Percentiles rank a stretch among this genome's conserved stretches.
These are phyloP conservation scores for Abelmoschus esculentus DNA, from an alignment of 345 rosid genomes.

Conservation along the genomic window DNA sequence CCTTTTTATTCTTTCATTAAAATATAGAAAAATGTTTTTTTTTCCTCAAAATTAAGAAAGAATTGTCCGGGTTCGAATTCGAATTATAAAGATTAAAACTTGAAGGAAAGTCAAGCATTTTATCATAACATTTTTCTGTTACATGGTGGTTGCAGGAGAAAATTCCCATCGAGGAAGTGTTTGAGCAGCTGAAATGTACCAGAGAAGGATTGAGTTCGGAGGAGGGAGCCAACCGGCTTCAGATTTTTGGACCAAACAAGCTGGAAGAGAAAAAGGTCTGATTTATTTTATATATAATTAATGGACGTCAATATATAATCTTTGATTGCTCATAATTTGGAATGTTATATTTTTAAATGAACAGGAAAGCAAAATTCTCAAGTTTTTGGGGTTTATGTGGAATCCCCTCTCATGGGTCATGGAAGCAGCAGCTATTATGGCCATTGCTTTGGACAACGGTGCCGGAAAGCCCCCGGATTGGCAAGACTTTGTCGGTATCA, in stretches of 20 bases:
- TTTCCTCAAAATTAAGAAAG: no score
- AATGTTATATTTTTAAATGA: not conserved
- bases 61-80: no score
- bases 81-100: no score
- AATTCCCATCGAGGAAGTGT: constrained; percentile 81
- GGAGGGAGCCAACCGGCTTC: constrained; percentile 71
- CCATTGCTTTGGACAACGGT: not conserved
- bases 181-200: constrained; percentile 76
- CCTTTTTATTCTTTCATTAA: no score
- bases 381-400: not conserved
- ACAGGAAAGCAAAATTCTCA: not conserved
- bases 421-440: not conserved
- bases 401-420: not conserved
- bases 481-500: not conserved
- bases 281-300: constrained; percentile 3
- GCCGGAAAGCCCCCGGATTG: not conserved
- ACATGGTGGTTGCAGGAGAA: constrained; percentile 40
- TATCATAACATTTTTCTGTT: no score
- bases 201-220: constrained; percentile 48
- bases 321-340: not conserved
- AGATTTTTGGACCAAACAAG: constrained; percentile 86
- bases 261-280: constrained; percentile 21
- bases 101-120: no score
- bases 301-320: not conserved
- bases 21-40: no score